Evolutionary conservation across 1,284 basidiomycete species (phyloP).

Genomic region (Boletus semigastroideus): DNA sequence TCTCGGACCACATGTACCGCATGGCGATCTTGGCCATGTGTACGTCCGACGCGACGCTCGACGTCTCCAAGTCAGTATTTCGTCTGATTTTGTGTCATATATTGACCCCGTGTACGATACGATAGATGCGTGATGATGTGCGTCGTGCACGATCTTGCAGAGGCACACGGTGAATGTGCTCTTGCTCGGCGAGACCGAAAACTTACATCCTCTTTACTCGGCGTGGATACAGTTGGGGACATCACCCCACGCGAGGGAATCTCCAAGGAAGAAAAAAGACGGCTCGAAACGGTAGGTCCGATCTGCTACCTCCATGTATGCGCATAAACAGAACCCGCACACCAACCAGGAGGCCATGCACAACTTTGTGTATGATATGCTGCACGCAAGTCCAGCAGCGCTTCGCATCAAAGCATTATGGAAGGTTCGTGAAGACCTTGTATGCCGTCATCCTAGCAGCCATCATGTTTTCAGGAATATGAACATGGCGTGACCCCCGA

Average conservation of each 20-base stretch:
- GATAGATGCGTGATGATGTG: conserved; percentile 87
- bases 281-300: conserved; percentile 61
- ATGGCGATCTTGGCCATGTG: conserved; percentile 94
- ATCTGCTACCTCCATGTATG: no score
- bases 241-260: conserved; percentile 91
- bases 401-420: conserved; percentile 78
- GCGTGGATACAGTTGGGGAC: conserved; percentile 70
- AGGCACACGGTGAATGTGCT: conserved; percentile 71
- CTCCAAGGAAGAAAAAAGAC: conserved; percentile 75
- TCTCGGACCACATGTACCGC: conserved; percentile 97
- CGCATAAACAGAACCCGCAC: background rate
- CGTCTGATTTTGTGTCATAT: background rate
- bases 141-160: conserved; percentile 93
- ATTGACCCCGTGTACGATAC: background rate
- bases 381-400: conserved; percentile 80
- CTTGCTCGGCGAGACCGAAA: background rate
- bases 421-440: conserved; percentile 50
- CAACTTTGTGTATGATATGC: conserved; percentile 87
- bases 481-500: conserved; percentile 82
- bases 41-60: conserved; percentile 65
- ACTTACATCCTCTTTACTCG: background rate
- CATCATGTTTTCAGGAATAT: conserved; percentile 67
- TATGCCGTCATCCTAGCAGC: no score
- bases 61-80: conserved; percentile 67
- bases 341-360: conserved; percentile 79